Evolutionary conservation across 768 basidiomycete species (phyloP).

Genomic region (Phaffia tasmanica): DNA sequence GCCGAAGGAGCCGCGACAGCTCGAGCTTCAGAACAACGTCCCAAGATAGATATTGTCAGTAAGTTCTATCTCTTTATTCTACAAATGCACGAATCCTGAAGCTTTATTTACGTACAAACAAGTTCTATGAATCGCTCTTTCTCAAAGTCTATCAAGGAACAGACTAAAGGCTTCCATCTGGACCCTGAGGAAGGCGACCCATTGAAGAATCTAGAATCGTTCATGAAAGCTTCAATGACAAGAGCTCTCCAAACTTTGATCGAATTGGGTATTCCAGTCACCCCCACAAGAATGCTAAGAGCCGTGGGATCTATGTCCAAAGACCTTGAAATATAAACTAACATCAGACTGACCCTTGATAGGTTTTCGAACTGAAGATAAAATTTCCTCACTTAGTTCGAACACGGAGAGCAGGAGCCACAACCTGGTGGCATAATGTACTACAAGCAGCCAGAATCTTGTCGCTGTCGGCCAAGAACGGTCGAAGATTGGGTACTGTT

Average conservation of each 20-base stretch:
- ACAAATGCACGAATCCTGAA: not conserved
- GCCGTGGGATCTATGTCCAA: constrained; percentile 62
- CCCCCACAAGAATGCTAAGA: constrained; percentile 59
- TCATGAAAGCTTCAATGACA: constrained; percentile 61
- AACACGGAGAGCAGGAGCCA: constrained; percentile 64
- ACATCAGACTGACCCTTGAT: constrained; percentile 1
- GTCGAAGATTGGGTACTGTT: constrained; percentile 63
- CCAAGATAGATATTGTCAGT: not conserved
- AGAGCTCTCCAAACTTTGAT: constrained; percentile 74
- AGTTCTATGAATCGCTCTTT: constrained; percentile 76
- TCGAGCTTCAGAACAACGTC: constrained; percentile 29
- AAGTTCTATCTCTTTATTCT: not conserved
- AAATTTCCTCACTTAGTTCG: constrained; percentile 46
- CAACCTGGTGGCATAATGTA: constrained; percentile 72
- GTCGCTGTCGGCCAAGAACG: constrained; percentile 72
- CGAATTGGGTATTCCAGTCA: constrained; percentile 64
- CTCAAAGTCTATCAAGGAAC: constrained; percentile 70
- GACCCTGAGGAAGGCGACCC: constrained; percentile 48
- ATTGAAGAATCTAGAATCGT: constrained; percentile 79
- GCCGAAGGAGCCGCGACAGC: constrained; percentile 76
- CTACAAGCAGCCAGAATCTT: constrained; percentile 65
- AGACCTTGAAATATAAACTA: constrained; percentile 46
- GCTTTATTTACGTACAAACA: constrained; percentile 48
- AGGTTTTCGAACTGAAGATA: not conserved
- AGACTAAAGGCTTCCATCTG: constrained; percentile 68